Evolutionary conservation across 148 eudicot genomes (phyloP), one percentile per base, ranked within the genome.

Genomic region (Nyssa sinensis): DNA sequence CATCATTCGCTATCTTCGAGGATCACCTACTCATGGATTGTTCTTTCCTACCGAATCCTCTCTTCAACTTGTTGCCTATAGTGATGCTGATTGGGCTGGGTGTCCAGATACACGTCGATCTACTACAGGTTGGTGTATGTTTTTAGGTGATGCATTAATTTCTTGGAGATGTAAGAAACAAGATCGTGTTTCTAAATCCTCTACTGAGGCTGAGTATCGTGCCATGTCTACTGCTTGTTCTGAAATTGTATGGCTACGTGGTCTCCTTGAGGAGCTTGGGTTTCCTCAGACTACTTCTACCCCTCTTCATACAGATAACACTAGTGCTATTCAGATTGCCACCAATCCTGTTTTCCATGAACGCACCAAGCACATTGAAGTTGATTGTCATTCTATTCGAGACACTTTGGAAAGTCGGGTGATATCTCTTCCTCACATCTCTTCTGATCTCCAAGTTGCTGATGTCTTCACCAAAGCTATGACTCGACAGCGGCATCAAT

Each of bases 301-400:
- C 12, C 17, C 6, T 57, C 74, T 70, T 31, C 31, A 57, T 55
- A 64, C 19, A 7, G 74, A 70, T 6, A 70, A 57, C 27, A 70
- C 74, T 16, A 70, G 64, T 55, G 64, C 49, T 32, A 70, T 70
- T 32, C 44, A 33, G 24, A 70, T 70, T 58, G 25, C 49, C 7
- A 13, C 19, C 1, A 70, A 70, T 58, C 44, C 44, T 1, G 8
- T 57, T 5, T 32, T 28, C 32, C 62, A 70, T 57, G 28, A 70
- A 33, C 28, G 27, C 0, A 53, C 73, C 32, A 70, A 57, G 12
- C 30, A 55, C 39, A 70, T 58, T n/a, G n/a, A n/a, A n/a, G n/a
- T n/a, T n/a, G n/a, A n/a, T n/a, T n/a, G n/a, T n/a, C n/a, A n/a
- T n/a, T n/a, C n/a, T n/a, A n/a, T n/a, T n/a, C n/a, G n/a, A n/a